A percentile compares a stretch with the other conserved stretches of the same genome.
phyloP scores from a whole-genome alignment of 768 basidiomycete genomes.

The Lyophyllum semitale region DNA sequence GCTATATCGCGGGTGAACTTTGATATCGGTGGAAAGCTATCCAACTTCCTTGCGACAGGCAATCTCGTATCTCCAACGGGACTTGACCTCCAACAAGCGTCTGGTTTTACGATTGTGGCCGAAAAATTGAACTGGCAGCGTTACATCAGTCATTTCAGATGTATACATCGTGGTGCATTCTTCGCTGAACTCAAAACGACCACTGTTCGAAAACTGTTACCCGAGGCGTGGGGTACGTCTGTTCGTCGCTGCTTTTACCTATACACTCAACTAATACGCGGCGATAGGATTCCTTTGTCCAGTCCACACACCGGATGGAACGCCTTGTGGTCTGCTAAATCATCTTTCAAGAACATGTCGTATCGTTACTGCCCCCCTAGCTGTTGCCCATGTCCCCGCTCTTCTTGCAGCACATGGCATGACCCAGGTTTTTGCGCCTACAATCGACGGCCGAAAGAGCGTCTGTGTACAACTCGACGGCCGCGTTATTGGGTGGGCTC shows the following conservation, averaged over 20 bases:
- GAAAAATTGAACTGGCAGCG: slow-evolving; percentile 99
- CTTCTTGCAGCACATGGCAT: slow-evolving; percentile 89
- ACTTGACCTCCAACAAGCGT: slow-evolving; percentile 94
- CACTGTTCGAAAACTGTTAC: slow-evolving; percentile 91
- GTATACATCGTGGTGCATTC: slow-evolving; percentile 98
- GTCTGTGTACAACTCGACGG: slow-evolving; percentile 96
- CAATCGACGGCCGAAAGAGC: slow-evolving; percentile 79
- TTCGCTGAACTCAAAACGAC: slow-evolving; percentile 99
- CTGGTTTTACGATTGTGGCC: slow-evolving; percentile 98
- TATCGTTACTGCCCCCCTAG: slow-evolving; percentile 77
- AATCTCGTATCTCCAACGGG: slow-evolving; percentile 94
- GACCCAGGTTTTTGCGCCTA: slow-evolving; percentile 84
- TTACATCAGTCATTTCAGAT: slow-evolving; percentile 97
- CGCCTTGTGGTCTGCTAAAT: slow-evolving; percentile 96
- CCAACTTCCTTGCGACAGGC: slow-evolving; percentile 96
- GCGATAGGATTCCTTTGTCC: slow-evolving; percentile 90
- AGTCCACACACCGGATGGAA: slow-evolving; percentile 97
- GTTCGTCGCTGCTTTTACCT: background rate
- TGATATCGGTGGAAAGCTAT: slow-evolving; percentile 86
- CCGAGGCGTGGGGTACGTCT: slow-evolving; percentile 92
- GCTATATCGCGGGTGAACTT: slow-evolving; percentile 79
- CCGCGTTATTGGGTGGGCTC: slow-evolving; percentile 91
- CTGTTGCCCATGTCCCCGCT: slow-evolving; percentile 76
- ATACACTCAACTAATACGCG: slow-evolving; percentile 1
- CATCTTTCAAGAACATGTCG: slow-evolving; percentile 94